Percentiles rank a stretch among this genome's conserved stretches.
phyloP scores from a whole-genome alignment of 192 early-diverging fungal species.

The Linnemannia hyalina region DNA sequence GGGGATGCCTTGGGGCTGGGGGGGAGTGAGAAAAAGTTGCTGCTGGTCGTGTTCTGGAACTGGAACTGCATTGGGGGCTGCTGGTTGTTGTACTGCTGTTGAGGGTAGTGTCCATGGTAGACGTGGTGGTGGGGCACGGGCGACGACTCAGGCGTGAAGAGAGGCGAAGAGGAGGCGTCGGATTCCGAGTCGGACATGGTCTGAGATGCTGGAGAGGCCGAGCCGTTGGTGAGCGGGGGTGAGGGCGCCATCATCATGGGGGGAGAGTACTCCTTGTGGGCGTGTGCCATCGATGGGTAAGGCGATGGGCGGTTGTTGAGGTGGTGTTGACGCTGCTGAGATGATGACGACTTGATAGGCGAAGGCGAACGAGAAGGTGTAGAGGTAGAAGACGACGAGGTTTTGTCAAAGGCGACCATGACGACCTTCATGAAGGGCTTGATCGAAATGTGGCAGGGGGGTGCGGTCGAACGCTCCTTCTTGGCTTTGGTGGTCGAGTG shows the following conservation, averaged over 20 bases:
- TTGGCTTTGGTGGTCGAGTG: constrained; percentile 62
- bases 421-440: constrained; percentile 58
- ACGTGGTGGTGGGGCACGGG: constrained; percentile 43
- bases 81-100: constrained; percentile 19
- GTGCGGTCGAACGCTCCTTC: constrained; percentile 54
- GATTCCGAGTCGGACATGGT: constrained; percentile 52
- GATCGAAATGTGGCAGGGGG: constrained; percentile 56
- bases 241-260: constrained; percentile 22
- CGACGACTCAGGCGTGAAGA: constrained; percentile 66
- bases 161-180: constrained; percentile 45
- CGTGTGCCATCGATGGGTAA: constrained; percentile 24
- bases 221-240: constrained; percentile 20
- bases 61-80: constrained; percentile 34
- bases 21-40: constrained; percentile 22
- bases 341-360: constrained; percentile 15
- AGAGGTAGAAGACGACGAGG: constrained; percentile 4
- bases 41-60: constrained; percentile 46
- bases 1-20: constrained; percentile 24
- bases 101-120: constrained; percentile 7
- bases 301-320: constrained; percentile 21
- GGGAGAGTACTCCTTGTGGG: constrained; percentile 16
- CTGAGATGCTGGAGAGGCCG: constrained; percentile 37
- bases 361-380: constrained; percentile 13
- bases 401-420: constrained; percentile 54
- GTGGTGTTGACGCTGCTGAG: constrained; percentile 30